These are phyloP conservation scores for Diaporthe destruens DNA, from an alignment of 2,329 filamentous ascomycete genomes.

Conservation along the genomic window DNA sequence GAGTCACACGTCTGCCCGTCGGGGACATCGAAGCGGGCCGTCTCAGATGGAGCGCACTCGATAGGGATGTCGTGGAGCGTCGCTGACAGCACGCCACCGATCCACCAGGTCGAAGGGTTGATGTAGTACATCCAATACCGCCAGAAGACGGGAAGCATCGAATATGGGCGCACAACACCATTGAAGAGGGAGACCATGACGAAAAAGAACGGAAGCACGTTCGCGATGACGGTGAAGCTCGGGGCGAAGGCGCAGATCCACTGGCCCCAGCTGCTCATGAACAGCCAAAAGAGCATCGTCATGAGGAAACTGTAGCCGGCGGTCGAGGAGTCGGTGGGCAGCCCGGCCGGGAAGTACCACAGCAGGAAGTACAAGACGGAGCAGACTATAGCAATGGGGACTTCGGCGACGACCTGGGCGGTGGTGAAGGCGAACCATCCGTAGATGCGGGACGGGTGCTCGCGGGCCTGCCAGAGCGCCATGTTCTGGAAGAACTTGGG, in stretches of 20 bases:
- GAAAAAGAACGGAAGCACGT: slow-evolving; percentile 81
- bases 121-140: slow-evolving; percentile 78
- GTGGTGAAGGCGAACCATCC: slow-evolving; percentile 79
- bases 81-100: slow-evolving; percentile 76
- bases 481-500: slow-evolving; percentile 77
- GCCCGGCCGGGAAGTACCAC: slow-evolving; percentile 80
- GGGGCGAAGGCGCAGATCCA: slow-evolving; percentile 89
- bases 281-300: slow-evolving; percentile 82
- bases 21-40: slow-evolving; percentile 65
- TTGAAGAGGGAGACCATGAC: slow-evolving; percentile 78
- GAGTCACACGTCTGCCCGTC: slow-evolving; percentile 69
- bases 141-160: slow-evolving; percentile 76
- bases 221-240: slow-evolving; percentile 83
- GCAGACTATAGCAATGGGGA: slow-evolving; percentile 76
- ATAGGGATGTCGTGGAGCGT: slow-evolving; percentile 57
- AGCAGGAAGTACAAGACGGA: slow-evolving; percentile 74
- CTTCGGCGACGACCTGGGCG: slow-evolving; percentile 74
- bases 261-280: slow-evolving; percentile 81
- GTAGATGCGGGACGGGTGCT: slow-evolving; percentile 84
- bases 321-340: slow-evolving; percentile 66
- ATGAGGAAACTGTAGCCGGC: slow-evolving; percentile 57
- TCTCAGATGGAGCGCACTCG: slow-evolving; percentile 32
- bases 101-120: slow-evolving; percentile 79
- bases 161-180: slow-evolving; percentile 79
- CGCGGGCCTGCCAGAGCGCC: slow-evolving; percentile 77